Conservation (phyloP, 2,329 filamentous ascomycete species). For the Dryadomyces sulphureus region DNA sequence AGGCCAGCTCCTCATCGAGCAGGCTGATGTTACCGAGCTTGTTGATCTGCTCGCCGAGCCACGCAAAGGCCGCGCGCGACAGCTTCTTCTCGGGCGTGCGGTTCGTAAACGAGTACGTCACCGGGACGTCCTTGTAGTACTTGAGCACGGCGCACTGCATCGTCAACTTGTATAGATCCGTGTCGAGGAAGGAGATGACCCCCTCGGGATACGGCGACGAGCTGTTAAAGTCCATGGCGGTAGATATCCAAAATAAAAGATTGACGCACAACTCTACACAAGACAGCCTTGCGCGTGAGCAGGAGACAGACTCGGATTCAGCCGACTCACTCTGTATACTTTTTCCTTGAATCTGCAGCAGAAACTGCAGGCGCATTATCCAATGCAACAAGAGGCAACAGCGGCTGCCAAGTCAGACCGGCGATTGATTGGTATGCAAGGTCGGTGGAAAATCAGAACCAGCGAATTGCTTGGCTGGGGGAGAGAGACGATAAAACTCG, state of each 20-base stretch:
- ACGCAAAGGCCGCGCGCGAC: constrained; percentile 66
- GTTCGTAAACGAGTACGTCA: constrained; percentile 91
- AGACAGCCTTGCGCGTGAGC: background rate
- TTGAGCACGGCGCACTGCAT: constrained; percentile 97
- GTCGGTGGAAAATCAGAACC: background rate
- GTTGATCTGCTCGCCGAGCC: constrained; percentile 71
- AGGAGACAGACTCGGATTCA: too few species aligned
- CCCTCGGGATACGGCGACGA: constrained; percentile 57
- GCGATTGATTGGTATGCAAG: background rate
- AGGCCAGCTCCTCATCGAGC: constrained; percentile 64
- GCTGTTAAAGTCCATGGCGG: constrained; percentile 49
- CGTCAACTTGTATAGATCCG: constrained; percentile 85
- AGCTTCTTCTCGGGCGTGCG: constrained; percentile 89
- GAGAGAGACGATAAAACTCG: constrained; percentile 22
- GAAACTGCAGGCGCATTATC: too few species aligned
- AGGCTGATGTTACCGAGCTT: constrained; percentile 74
- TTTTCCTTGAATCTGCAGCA: too few species aligned
- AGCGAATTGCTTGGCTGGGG: constrained; percentile 13
- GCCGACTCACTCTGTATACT: too few species aligned
- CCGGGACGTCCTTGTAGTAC: constrained; percentile 69
- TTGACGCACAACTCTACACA: too few species aligned
- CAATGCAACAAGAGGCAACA: too few species aligned
- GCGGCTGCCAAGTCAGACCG: too few species aligned
- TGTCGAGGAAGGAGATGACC: constrained; percentile 70
- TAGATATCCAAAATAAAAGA: constrained; percentile 3